A percentile compares a stretch with the other conserved stretches of the same genome.
These are phyloP conservation scores for Erigeron canadensis DNA, from an alignment of 129 eudicot genomes.

Conservation along the genomic window DNA sequence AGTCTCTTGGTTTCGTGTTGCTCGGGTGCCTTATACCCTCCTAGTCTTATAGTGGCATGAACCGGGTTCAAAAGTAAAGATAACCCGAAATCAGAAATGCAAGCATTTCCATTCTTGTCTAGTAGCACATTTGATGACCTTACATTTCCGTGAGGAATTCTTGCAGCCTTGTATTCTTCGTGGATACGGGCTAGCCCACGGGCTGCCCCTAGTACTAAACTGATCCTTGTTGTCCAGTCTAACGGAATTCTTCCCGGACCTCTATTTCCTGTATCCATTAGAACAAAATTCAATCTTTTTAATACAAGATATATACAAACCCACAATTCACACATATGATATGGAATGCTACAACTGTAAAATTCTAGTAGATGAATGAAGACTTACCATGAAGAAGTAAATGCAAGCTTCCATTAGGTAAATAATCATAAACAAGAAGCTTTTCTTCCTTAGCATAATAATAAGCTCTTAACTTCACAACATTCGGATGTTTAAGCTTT, in stretches of 20 bases:
- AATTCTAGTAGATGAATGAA: neutral
- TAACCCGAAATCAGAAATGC: constrained; percentile 89
- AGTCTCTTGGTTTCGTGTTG: constrained; percentile 74
- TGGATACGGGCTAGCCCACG: constrained; percentile 85
- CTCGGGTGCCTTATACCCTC: constrained; percentile 93
- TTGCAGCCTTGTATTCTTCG: constrained; percentile 58
- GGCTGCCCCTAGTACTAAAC: constrained; percentile 89
- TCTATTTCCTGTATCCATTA: constrained; percentile 54
- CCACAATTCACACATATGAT: neutral
- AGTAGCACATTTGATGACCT: constrained; percentile 82
- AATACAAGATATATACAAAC: neutral
- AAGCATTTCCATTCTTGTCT: constrained; percentile 85
- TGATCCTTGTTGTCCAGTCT: constrained; percentile 95
- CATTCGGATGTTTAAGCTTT: constrained; percentile 73
- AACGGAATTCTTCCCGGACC: constrained; percentile 93
- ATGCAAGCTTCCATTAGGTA: constrained; percentile 95
- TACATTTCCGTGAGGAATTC: constrained; percentile 91
- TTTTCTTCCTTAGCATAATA: constrained; percentile 95
- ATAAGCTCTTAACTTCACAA: constrained; percentile 82
- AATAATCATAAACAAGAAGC: constrained; percentile 85
- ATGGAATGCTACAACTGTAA: neutral
- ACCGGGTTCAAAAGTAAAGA: constrained; percentile 80
- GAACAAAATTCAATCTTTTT: neutral
- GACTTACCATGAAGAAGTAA: constrained; percentile 87
- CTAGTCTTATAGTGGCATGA: constrained; percentile 85